Evolutionary conservation across 148 eudicot genomes (phyloP).

Genomic region (Linanthus parryae): DNA sequence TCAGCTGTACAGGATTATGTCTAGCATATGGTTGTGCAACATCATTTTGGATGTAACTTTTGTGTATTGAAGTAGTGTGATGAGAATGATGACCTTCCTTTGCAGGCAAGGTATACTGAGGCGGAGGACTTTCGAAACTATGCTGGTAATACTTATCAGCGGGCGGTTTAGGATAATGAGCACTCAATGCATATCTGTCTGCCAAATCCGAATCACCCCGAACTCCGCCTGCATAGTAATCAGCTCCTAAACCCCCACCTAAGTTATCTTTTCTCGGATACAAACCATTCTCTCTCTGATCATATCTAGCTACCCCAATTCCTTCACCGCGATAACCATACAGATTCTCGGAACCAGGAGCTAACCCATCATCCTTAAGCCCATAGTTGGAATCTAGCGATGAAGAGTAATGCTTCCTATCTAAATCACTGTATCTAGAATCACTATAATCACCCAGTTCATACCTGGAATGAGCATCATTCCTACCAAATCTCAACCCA

Average conservation of each 20-base stretch:
- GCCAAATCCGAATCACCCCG: not conserved
- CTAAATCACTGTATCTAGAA: slow-evolving; percentile 4
- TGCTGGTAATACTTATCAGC: slow-evolving; percentile 4
- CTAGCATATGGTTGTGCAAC: slow-evolving; percentile 17
- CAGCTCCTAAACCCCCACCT: not conserved
- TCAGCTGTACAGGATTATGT: slow-evolving; percentile 29
- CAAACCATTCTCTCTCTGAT: slow-evolving; percentile 13
- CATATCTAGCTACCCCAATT: slow-evolving; percentile 14
- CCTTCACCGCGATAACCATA: slow-evolving; percentile 13
- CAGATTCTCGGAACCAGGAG: not conserved
- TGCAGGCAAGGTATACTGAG: not conserved
- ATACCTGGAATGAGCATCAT: not conserved
- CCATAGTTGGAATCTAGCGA: not conserved
- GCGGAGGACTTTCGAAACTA: not conserved
- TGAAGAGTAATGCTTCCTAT: slow-evolving; percentile 1
- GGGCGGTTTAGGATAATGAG: slow-evolving; percentile 9
- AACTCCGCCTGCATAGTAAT: slow-evolving; percentile 14
- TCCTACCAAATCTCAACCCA: slow-evolving; percentile 8
- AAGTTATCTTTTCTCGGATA: not conserved
- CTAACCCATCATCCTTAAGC: slow-evolving; percentile 3
- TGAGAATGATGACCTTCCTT: slow-evolving; percentile 9
- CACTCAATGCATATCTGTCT: not conserved
- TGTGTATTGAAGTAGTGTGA: too few species aligned
- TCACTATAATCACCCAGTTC: slow-evolving; percentile 8
- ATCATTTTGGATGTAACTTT: too few species aligned